Percentiles rank a stretch among this genome's conserved stretches.
phyloP scores from a whole-genome alignment of 1,284 basidiomycete genomes.

The Rhodotorula sp. region DNA sequence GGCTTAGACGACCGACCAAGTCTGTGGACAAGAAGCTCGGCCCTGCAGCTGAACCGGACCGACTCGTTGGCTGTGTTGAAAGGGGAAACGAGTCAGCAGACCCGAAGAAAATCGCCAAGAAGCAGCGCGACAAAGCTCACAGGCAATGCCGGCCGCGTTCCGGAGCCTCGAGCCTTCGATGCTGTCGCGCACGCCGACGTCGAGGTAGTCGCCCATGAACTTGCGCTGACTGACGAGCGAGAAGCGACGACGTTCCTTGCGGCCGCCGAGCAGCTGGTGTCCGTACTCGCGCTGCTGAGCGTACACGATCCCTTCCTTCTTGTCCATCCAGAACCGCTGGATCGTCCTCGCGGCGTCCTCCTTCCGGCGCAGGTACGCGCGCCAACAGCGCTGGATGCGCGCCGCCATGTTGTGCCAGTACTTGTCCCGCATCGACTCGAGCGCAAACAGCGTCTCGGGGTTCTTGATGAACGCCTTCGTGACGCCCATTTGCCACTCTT shows the following conservation, averaged over 20 bases:
- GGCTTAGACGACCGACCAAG: conserved; percentile 85
- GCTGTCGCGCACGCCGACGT: conserved; percentile 73
- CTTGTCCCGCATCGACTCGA: conserved; percentile 97
- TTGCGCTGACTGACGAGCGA: conserved; percentile 91
- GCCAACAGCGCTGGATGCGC: conserved; percentile 93
- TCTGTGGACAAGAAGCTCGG: conserved; percentile 83
- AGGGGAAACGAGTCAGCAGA: not conserved
- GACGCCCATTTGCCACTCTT: conserved; percentile 99
- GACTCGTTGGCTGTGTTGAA: conserved; percentile 55
- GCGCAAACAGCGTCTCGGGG: conserved; percentile 95
- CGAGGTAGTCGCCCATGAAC: conserved; percentile 96
- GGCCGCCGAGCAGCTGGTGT: conserved; percentile 82
- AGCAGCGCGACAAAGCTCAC: conserved; percentile 55
- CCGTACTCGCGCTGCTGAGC: conserved; percentile 89
- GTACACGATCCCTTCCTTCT: conserved; percentile 89
- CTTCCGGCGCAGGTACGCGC: conserved; percentile 93
- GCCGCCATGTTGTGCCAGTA: conserved; percentile 99
- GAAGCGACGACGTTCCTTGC: conserved; percentile 92
- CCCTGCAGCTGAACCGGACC: conserved; percentile 84
- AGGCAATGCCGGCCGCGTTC: conserved; percentile 68
- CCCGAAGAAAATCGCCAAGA: not conserved
- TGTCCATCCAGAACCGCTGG: conserved; percentile 97
- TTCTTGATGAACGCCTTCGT: conserved; percentile 99
- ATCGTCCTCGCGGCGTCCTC: conserved; percentile 93
- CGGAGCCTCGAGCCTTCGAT: conserved; percentile 77